Percentiles rank a stretch among this genome's conserved stretches.
phyloP scores from a whole-genome alignment of 1,284 basidiomycete species.

The Moesziomyces parantarcticus region DNA sequence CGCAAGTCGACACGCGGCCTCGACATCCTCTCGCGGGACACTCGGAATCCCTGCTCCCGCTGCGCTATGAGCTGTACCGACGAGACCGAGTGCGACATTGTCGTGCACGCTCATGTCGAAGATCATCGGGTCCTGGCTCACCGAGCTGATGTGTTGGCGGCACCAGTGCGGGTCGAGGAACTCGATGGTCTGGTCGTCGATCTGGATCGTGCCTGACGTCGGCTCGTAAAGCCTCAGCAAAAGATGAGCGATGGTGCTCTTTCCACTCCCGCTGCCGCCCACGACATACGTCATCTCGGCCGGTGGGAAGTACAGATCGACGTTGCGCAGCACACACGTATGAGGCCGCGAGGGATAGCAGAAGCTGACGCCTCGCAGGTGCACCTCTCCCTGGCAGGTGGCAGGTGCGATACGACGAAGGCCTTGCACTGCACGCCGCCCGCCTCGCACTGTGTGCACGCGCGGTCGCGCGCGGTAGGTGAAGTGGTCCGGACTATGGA shows the following conservation, averaged over 20 bases:
- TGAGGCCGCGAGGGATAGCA: conserved; percentile 85
- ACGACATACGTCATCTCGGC: conserved; percentile 91
- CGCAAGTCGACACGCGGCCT: conserved; percentile 83
- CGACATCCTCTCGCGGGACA: conserved; percentile 75
- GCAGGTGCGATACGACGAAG: conserved; percentile 49
- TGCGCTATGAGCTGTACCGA: conserved; percentile 2
- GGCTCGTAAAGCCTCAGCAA: conserved; percentile 80
- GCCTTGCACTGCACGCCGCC: conserved; percentile 18
- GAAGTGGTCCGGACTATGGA: conserved; percentile 21
- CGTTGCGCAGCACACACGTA: conserved; percentile 74
- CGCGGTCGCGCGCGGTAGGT: conserved; percentile 6
- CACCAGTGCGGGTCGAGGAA: conserved; percentile 80
- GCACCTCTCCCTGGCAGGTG: conserved; percentile 77
- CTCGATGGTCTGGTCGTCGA: conserved; percentile 84
- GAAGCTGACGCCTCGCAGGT: conserved; percentile 81
- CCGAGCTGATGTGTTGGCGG: conserved; percentile 78
- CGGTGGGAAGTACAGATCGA: conserved; percentile 79
- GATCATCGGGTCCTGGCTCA: conserved; percentile 81
- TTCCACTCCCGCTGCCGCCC: conserved; percentile 89
- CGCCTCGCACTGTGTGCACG: not conserved
- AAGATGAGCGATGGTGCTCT: conserved; percentile 88
- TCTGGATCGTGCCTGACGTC: conserved; percentile 71
- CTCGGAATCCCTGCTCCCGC: conserved; percentile 39
- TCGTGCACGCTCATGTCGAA: conserved; percentile 86
- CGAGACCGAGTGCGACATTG: conserved; percentile 84